A percentile compares a stretch with the other conserved stretches of the same genome.
Evolutionary conservation across 768 basidiomycete species (phyloP).

Genomic region (Pleurotus pulmonarius): DNA sequence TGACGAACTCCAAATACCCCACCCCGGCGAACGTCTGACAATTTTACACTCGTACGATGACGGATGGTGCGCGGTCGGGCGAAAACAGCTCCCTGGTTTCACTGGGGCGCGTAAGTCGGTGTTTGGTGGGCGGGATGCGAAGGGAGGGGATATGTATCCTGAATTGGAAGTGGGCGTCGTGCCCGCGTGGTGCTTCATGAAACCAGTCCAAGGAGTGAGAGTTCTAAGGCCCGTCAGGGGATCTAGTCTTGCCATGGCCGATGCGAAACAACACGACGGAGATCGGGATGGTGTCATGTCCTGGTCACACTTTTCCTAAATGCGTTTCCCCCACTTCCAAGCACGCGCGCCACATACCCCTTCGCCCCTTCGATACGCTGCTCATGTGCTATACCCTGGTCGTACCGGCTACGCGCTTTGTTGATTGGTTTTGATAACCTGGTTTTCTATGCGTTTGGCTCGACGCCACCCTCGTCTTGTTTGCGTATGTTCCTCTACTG

Average conservation of each 20-base stretch:
- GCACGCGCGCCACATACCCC: neutral
- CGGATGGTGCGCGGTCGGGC: conserved; percentile 74
- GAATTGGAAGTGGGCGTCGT: conserved; percentile 67
- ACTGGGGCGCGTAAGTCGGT: conserved; percentile 32
- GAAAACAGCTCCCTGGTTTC: conserved; percentile 31
- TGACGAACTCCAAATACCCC: conserved; percentile 61
- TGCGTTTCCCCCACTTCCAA: neutral
- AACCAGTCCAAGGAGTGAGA: conserved; percentile 53
- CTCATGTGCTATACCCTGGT: neutral
- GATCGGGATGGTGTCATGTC: conserved; percentile 54
- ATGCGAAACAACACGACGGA: conserved; percentile 46
- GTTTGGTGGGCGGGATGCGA: conserved; percentile 28
- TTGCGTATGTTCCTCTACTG: no score
- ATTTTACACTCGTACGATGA: conserved; percentile 71
- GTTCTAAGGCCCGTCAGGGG: conserved; percentile 64
- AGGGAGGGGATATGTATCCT: conserved; percentile 16
- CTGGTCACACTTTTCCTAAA: conserved; percentile 64
- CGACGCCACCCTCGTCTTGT: no score
- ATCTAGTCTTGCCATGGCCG: conserved; percentile 51
- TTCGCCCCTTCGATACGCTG: neutral
- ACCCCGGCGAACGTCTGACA: conserved; percentile 54
- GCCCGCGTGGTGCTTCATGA: conserved; percentile 75
- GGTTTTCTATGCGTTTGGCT: neutral
- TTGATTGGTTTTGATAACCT: neutral
- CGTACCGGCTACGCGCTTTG: neutral